phyloP scores from a whole-genome alignment of 306 rosid species.

The Hippophae gyantsensis region DNA sequence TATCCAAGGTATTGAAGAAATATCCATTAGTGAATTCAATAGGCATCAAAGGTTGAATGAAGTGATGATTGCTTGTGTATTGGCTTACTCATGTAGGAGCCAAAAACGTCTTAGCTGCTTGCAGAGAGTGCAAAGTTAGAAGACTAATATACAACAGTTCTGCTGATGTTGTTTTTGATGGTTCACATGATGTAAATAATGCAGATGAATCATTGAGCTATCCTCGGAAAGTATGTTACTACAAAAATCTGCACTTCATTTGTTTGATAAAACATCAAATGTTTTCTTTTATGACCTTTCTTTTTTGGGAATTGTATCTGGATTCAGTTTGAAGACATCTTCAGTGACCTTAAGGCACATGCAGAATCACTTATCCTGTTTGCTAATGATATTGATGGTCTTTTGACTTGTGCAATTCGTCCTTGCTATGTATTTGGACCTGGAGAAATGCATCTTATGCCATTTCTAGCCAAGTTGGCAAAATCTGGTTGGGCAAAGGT shows the following conservation, averaged over 20 bases:
- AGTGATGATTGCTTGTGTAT: slow-evolving; percentile 13
- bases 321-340: slow-evolving; percentile 49
- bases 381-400: slow-evolving; percentile 68
- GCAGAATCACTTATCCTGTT: slow-evolving; percentile 68
- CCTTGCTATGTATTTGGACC: slow-evolving; percentile 87
- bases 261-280: slow-evolving; percentile 11
- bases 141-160: slow-evolving; percentile 74
- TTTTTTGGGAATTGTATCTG: slow-evolving; percentile 9
- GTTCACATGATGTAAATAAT: slow-evolving; percentile 39
- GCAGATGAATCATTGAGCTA: slow-evolving; percentile 45
- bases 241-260: slow-evolving; percentile 12
- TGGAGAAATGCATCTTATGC: slow-evolving; percentile 55
- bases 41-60: neutral
- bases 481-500: slow-evolving; percentile 73
- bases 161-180: slow-evolving; percentile 68
- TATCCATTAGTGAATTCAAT: slow-evolving; percentile 1
- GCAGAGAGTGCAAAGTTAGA: slow-evolving; percentile 70
- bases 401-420: slow-evolving; percentile 82
- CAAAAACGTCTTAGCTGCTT: slow-evolving; percentile 68
- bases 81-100: slow-evolving; percentile 52
- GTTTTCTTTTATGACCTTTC: slow-evolving; percentile 16
- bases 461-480: slow-evolving; percentile 47
- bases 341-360: slow-evolving; percentile 76
- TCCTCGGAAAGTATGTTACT: slow-evolving; percentile 64
- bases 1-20: slow-evolving; percentile 55